These are phyloP conservation scores for Trypanosoma theileri DNA, from an alignment of 208 protist species.

Conservation along the genomic window DNA sequence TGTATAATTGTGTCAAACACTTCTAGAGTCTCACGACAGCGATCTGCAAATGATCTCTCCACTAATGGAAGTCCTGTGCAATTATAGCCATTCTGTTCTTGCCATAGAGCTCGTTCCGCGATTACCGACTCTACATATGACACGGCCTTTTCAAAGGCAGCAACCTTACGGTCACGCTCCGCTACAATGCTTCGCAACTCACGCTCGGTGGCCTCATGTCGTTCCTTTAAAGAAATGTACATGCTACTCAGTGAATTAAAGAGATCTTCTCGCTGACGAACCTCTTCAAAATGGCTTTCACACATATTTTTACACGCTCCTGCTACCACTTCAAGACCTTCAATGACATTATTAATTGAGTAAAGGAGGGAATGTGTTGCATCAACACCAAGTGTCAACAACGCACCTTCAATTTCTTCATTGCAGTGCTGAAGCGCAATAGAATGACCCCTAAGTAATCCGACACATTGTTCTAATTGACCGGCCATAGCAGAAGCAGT, in stretches of 20 bases:
- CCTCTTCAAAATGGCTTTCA: slow-evolving; percentile 38
- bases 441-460: slow-evolving; percentile 40
- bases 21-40: slow-evolving; percentile 33
- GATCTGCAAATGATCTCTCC: slow-evolving; percentile 41
- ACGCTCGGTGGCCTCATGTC: slow-evolving; percentile 44
- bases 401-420: slow-evolving; percentile 66
- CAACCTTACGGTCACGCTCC: slow-evolving; percentile 58
- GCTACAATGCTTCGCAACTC: slow-evolving; percentile 51
- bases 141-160: slow-evolving; percentile 56
- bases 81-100: slow-evolving; percentile 64
- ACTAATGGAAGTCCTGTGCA: slow-evolving; percentile 52
- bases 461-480: slow-evolving; percentile 41
- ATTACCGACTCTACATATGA: slow-evolving; percentile 71
- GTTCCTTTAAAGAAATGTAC: slow-evolving; percentile 56
- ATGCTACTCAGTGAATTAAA: slow-evolving; percentile 36
- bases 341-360: slow-evolving; percentile 41
- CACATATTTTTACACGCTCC: slow-evolving; percentile 35
- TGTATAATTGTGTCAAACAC: slow-evolving; percentile 31
- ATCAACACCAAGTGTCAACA: slow-evolving; percentile 69
- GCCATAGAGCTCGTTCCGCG: slow-evolving; percentile 66
- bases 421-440: slow-evolving; percentile 50
- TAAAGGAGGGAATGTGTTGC: slow-evolving; percentile 56
- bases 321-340: slow-evolving; percentile 42
- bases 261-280: slow-evolving; percentile 48
- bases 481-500: slow-evolving; percentile 33